phyloP scores from a whole-genome alignment of 2,329 filamentous ascomycete genomes.

The Trichoderma arundinaceum region DNA sequence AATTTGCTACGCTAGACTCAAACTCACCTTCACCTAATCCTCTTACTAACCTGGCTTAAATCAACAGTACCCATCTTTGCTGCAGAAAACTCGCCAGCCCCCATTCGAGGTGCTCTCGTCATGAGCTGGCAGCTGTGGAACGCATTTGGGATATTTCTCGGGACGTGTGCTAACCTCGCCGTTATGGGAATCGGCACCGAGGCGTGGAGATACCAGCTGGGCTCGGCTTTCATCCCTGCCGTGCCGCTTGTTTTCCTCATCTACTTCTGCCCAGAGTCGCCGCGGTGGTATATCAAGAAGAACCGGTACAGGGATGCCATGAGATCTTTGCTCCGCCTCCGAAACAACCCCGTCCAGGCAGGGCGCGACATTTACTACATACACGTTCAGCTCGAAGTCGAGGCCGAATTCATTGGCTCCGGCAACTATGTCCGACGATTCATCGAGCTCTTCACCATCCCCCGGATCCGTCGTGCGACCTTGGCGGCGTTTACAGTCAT shows the following conservation, averaged over 20 bases:
- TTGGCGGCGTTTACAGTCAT: constrained; percentile 80
- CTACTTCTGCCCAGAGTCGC: constrained; percentile 70
- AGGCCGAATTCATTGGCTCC: constrained; percentile 55
- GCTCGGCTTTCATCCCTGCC: constrained; percentile 66
- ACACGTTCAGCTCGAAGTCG: constrained; percentile 67
- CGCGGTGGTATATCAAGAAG: constrained; percentile 72
- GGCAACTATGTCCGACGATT: constrained; percentile 68
- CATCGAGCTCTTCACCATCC: constrained; percentile 69
- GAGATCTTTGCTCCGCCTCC: constrained; percentile 57
- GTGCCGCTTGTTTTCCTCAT: constrained; percentile 64
- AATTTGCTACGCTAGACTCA: no score
- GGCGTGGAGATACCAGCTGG: constrained; percentile 68
- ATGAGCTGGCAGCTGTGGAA: constrained; percentile 82
- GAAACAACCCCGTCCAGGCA: constrained; percentile 62
- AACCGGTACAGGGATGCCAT: constrained; percentile 66
- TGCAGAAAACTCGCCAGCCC: constrained; percentile 73
- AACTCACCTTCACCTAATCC: neutral
- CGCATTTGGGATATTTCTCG: constrained; percentile 65
- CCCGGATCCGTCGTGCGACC: constrained; percentile 72
- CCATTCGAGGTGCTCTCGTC: constrained; percentile 74
- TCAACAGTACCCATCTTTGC: constrained; percentile 73
- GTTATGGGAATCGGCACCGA: constrained; percentile 42
- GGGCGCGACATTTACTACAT: constrained; percentile 68
- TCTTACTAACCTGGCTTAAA: neutral
- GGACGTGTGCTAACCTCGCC: constrained; percentile 65